Evolutionary conservation across 306 rosid species (phyloP).

Genomic region (Fagus crenata): DNA sequence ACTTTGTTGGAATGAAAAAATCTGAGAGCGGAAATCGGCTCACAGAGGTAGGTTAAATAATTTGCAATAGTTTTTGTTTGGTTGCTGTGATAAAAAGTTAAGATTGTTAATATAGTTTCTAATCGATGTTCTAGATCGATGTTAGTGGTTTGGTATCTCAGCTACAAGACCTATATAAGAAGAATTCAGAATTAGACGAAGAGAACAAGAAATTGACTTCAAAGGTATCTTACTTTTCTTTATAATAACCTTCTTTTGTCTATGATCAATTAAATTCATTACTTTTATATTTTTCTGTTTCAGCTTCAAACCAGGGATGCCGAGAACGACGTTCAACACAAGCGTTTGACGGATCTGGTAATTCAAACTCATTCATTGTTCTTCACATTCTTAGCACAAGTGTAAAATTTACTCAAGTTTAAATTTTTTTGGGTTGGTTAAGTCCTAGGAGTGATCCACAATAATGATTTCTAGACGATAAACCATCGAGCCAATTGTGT

Average conservation of each 20-base stretch:
- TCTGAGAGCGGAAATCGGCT: slow-evolving; percentile 70
- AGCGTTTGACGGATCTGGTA: slow-evolving; percentile 71
- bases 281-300: slow-evolving; percentile 26
- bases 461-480: neutral
- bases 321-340: slow-evolving; percentile 56
- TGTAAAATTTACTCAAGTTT: neutral
- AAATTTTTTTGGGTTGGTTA: neutral
- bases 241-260: too few relatives aligned
- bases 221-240: slow-evolving; percentile 38
- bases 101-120: slow-evolving; percentile 14
- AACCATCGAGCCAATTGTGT: neutral
- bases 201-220: slow-evolving; percentile 50
- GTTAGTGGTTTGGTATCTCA: slow-evolving; percentile 71
- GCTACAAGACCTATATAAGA: slow-evolving; percentile 63
- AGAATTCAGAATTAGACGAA: slow-evolving; percentile 64
- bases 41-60: slow-evolving; percentile 51
- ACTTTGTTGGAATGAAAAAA: slow-evolving; percentile 50
- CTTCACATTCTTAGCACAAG: slow-evolving; percentile 6
- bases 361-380: slow-evolving; percentile 17
- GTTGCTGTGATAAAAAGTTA: neutral
- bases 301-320: slow-evolving; percentile 73
- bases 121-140: slow-evolving; percentile 50
- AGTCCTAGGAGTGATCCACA: neutral
- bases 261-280: slow-evolving; percentile 29
- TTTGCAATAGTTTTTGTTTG: neutral